Percentiles rank a stretch among this genome's conserved stretches.
phyloP scores from a whole-genome alignment of 2,329 filamentous ascomycete species.

The Davidsoniella eucalypti region DNA sequence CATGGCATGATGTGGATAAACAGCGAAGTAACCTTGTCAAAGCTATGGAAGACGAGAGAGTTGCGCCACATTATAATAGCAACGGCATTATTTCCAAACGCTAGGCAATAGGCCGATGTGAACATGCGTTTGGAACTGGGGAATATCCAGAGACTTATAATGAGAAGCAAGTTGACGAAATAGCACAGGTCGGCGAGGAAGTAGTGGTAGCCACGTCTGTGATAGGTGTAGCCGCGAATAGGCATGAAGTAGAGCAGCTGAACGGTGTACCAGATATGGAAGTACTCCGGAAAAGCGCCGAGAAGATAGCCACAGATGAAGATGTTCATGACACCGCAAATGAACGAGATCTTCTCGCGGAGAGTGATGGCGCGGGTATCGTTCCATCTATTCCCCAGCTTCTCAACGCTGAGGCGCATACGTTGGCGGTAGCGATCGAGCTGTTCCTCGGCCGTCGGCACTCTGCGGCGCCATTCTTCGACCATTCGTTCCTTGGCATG shows the following conservation, averaged over 20 bases:
- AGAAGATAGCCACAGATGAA: slow-evolving; percentile 92
- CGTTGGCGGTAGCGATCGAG: slow-evolving; percentile 77
- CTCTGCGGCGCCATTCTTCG: slow-evolving; percentile 76
- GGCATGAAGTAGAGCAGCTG: slow-evolving; percentile 95
- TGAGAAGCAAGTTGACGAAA: slow-evolving; percentile 79
- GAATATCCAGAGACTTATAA: slow-evolving; percentile 78
- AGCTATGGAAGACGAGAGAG: slow-evolving; percentile 91
- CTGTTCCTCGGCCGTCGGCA: slow-evolving; percentile 80
- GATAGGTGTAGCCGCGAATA: slow-evolving; percentile 82
- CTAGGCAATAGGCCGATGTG: slow-evolving; percentile 79
- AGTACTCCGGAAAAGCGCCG: slow-evolving; percentile 67
- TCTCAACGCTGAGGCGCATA: slow-evolving; percentile 80
- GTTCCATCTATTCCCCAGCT: slow-evolving; percentile 71
- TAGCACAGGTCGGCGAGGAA: slow-evolving; percentile 96
- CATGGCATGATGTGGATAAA: slow-evolving; percentile 99
- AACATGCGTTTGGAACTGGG: slow-evolving; percentile 81
- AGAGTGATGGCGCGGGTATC: slow-evolving; percentile 76
- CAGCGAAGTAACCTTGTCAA: slow-evolving; percentile 95
- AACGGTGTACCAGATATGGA: slow-evolving; percentile 81
- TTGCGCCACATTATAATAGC: slow-evolving; percentile 99
- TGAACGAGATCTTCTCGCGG: slow-evolving; percentile 90
- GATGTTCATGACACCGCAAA: slow-evolving; percentile 90
- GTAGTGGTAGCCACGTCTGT: slow-evolving; percentile 84
- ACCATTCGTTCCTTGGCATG: slow-evolving; percentile 79
- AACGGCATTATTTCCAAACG: slow-evolving; percentile 91